Base-by-base conservation (phyloP, 2,329 filamentous ascomycete genomes). In the Ascochyta viciae-villosae region DNA sequence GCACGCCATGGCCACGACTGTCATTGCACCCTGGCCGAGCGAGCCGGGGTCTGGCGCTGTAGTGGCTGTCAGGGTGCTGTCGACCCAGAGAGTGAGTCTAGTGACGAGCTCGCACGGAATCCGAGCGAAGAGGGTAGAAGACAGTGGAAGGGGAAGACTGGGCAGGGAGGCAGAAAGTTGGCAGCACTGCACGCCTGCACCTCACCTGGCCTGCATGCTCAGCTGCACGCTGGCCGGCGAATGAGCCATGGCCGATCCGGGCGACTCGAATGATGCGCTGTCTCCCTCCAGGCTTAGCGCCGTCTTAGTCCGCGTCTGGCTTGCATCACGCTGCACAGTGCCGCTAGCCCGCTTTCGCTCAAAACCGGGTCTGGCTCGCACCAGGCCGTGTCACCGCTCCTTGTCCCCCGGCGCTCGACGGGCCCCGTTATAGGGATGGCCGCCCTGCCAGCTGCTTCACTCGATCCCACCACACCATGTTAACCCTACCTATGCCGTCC, bases 401-500 rank as follows among this genome's bases (percentile, higher is more conserved):
- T 41, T 48, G 53, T 12, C 38, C 31, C 38, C 38, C 42, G 5
- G 6, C 16, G 29, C 29, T 31, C 10, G 29, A 13, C 29, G 29
- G 29, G 10, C 12, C 29, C 29, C 29, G 29, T 47, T 43, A 56
- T 56, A 56, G 46, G 37, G 53, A 42, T 38, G 47, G 42, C 42
- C 45, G 51, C 42, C 53, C 53, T 56, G 47, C 45, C 37, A 47
- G 47, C 64, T 62, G 57, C 50, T 46, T 60, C 38, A 63, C 64
- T 64, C 61, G 60, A 37, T 56, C 56, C 59, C 60, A 66, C 64
- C 62, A 67, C 62, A 66, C 62, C 63, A 57, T 61, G 61, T 61
- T 60, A 58, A 57, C 56, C 60, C 50, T 59, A 57, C 63, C 59
- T 58, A 72, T 71, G 65, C 61, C 64, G 65, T 69, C 64, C 62